phyloP scores from a whole-genome alignment of 768 basidiomycete species.

The Symmetrospora coprosmae region DNA sequence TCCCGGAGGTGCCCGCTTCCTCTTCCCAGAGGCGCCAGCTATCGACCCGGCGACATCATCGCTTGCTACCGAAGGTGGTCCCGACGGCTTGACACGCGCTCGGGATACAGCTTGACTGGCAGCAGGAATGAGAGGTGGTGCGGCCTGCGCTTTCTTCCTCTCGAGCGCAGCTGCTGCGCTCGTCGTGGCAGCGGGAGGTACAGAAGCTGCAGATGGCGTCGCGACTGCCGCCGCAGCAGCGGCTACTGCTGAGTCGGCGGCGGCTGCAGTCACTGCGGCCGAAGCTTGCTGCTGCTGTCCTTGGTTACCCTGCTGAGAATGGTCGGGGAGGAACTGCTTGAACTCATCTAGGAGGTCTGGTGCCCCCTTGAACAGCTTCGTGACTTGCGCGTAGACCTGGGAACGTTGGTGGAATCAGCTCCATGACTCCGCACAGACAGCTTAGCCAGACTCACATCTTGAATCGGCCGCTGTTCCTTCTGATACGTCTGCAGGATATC shows the following conservation, averaged over 20 bases:
- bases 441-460: constrained; percentile 41
- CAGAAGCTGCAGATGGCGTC: too few relatives aligned
- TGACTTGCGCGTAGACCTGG: constrained; percentile 33
- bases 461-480: constrained; percentile 46
- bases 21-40: background rate
- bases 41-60: background rate
- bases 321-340: constrained; percentile 34
- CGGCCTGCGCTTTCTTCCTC: too few relatives aligned
- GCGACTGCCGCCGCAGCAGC: background rate
- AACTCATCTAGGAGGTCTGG: constrained; percentile 34
- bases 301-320: background rate
- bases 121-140: background rate
- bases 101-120: too few relatives aligned
- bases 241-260: background rate
- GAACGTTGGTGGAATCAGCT: constrained; percentile 31
- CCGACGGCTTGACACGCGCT: too few relatives aligned
- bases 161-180: background rate
- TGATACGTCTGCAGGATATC: constrained; percentile 43
- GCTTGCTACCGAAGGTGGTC: too few relatives aligned
- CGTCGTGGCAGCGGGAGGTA: background rate
- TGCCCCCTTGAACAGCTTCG: constrained; percentile 29
- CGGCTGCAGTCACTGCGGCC: background rate
- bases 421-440: background rate
- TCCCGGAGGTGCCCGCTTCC: background rate
- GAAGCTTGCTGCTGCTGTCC: background rate